Evolutionary conservation across 2,329 filamentous ascomycete species (phyloP), one percentile per base, ranked within the genome.

Genomic region (Tolypocladium ophioglossoides): DNA sequence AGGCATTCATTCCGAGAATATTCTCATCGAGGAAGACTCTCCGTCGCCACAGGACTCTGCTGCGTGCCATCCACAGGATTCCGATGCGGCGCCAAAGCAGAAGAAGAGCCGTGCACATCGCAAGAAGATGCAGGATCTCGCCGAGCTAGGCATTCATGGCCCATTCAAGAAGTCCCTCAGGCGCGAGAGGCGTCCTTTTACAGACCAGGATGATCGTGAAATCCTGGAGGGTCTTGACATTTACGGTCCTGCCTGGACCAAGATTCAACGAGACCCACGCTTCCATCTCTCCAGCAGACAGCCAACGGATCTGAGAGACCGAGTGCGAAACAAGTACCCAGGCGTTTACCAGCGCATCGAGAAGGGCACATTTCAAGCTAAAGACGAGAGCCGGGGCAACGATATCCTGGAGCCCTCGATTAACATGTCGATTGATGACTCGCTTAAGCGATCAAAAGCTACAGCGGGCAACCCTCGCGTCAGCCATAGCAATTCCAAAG

Each of bases 191-290:
- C 74, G 79, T 4, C 77, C 80, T 0, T 86, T 85, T 58, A 82
- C 81, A 0, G 78, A 82, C 32, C 75, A 82, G 58, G 83, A 86
- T 55, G 83, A 86, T 61, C 71, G 70, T 34, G 78, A 83, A 58
- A 86, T 86, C 47, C 70, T 85, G 1, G 72, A 79, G 55, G 83
- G 83, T 0, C 77, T 84, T 39, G 71, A 80, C 40, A 63, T 74
- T 4, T 84, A 85, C 62, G 83, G 83, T 0, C 79, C 82, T 10
- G 77, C 80, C 10, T 86, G 83, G 83, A 84, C 82, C 52, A 81
- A 78, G 64, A 86, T 86, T 22, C 82, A 84, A 62, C 74, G 81
- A 38, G 82, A 86, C 56, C 67, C 76, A 16, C 72, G 72, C 32
- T 84, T 82, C 65, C 72, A 81, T 56, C 69, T 86, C n/a, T 75